Base-by-base conservation (phyloP, 148 eudicot species). In the Amaranthus palmeri region DNA sequence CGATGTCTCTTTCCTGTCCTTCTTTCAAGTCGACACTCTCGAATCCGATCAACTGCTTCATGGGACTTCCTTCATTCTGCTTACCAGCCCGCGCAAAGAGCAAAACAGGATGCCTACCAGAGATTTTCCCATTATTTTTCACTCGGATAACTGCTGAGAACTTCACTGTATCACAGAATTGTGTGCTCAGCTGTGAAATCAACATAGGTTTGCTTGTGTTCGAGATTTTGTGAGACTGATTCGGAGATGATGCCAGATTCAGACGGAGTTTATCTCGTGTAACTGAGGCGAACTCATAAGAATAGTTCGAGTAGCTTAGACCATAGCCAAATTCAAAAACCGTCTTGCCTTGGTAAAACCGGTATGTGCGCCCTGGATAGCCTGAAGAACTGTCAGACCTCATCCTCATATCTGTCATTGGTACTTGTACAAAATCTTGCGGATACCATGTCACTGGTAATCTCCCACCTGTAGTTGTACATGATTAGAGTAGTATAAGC, bases 321-420 rank as follows among this genome's bases (percentile, higher is more conserved):
- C 96, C 98, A 73, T 81, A 73, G 7, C 96, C 98, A 9, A 90
- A 92, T 46, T 88, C 86, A 50, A 80, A 92, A 46, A 92, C 93
- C 67, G 76, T 84, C 52, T 65, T 79, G 58, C 98, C 98, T 7
- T 72, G 74, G 80, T 92, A 90, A 78, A 90, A 90, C 48, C 96
- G 70, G 79, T 92, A 90, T 10, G 96, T 92, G 42, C 96, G 81
- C 10, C 98, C 98, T 1, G 93, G 98, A 76, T 92, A 92, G 63
- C 88, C 87, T 4, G 92, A 77, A 8, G 84, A 73, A 67, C 72
- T 77, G 71, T 91, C 82, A 0, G 91, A 82, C 45, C 93, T 78
- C 93, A 91, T 91, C 71, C 93, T 84, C 97, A 91, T 88, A 73
- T 91, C 90, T 50, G 93, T 91, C 97, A 88, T 91, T n/a, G 88